Evolutionary conservation across 352 stramenopile species (phyloP).

Genomic region (Phytopythium helicoides): DNA sequence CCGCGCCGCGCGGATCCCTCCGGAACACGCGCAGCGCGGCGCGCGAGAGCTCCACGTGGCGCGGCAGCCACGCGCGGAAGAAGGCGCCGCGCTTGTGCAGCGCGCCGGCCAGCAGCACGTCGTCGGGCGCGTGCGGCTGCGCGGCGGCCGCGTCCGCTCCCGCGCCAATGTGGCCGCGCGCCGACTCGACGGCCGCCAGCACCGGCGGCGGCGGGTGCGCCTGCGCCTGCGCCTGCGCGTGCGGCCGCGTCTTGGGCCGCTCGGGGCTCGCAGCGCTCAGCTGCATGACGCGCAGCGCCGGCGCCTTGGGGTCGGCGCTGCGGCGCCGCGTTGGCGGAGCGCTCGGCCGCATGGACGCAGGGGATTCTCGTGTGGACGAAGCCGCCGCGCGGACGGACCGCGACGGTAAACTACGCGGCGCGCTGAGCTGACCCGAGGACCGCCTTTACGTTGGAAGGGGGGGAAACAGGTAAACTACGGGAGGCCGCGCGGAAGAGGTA

Average conservation of each 20-base stretch:
- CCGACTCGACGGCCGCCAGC: not conserved
- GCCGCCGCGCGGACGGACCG: too few relatives aligned
- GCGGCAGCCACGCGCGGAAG: conserved; percentile 71
- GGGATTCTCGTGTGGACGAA: too few relatives aligned
- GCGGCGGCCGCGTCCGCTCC: not conserved
- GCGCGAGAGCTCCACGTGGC: conserved; percentile 67
- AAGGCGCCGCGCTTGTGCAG: conserved; percentile 72
- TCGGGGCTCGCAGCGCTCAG: conserved; percentile 6
- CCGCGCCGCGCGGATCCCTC: conserved; percentile 50
- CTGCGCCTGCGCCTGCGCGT: not conserved
- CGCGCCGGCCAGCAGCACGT: conserved; percentile 57
- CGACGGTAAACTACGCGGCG: too few relatives aligned
- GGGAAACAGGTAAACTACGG: too few relatives aligned
- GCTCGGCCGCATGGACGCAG: too few relatives aligned
- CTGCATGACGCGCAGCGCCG: conserved; percentile 6
- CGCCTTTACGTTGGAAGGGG: too few relatives aligned
- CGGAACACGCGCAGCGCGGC: conserved; percentile 64
- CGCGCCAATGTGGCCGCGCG: not conserved
- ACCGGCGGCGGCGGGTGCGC: conserved; percentile 3
- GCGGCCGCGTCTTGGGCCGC: not conserved
- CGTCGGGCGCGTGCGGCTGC: too few relatives aligned
- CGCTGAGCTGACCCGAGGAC: too few relatives aligned
- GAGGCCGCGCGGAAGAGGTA: too few relatives aligned
- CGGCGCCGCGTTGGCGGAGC: not conserved
- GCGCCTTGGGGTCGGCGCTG: not conserved